Evolutionary conservation across 2,329 filamentous ascomycete genomes (phyloP).

Genomic region (Madurella mycetomatis): DNA sequence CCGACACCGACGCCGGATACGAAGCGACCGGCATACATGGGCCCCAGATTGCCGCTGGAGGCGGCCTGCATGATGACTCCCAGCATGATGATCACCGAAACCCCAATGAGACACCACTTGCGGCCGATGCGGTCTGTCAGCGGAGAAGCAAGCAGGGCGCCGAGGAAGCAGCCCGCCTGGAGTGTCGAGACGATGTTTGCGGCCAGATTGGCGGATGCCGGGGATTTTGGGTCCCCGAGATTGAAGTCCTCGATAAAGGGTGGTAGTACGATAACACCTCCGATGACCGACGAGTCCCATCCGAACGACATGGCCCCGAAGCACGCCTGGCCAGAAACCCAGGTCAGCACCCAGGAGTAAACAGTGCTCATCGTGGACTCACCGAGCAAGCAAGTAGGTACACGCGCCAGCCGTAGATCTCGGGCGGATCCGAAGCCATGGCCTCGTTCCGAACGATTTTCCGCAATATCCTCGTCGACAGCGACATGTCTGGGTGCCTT

Average conservation of each 20-base stretch:
- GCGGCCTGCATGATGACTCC: slow-evolving; percentile 59
- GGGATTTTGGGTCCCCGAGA: slow-evolving; percentile 37
- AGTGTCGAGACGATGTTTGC: slow-evolving; percentile 62
- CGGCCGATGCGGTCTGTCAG: slow-evolving; percentile 52
- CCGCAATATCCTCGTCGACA: slow-evolving; percentile 30
- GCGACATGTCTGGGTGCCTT: slow-evolving; percentile 18
- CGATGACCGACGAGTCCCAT: slow-evolving; percentile 59
- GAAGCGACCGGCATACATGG: slow-evolving; percentile 60
- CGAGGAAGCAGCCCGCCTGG: slow-evolving; percentile 39
- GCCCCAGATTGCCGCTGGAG: slow-evolving; percentile 51
- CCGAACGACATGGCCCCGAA: slow-evolving; percentile 57
- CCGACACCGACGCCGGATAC: slow-evolving; percentile 45
- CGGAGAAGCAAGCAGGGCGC: slow-evolving; percentile 43
- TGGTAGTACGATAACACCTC: slow-evolving; percentile 58
- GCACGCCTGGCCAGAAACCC: slow-evolving; percentile 31
- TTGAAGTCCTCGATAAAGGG: slow-evolving; percentile 55
- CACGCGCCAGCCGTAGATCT: slow-evolving; percentile 68
- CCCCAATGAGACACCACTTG: slow-evolving; percentile 48
- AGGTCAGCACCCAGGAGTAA: slow-evolving; percentile 4
- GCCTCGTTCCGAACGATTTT: slow-evolving; percentile 54
- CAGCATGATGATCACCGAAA: slow-evolving; percentile 50
- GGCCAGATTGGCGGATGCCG: slow-evolving; percentile 50
- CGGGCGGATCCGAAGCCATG: slow-evolving; percentile 60
- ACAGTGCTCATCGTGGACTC: slow-evolving; percentile 18
- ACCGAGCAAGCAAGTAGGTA: slow-evolving; percentile 59